Conservation (phyloP, 1,284 basidiomycete genomes). For the Termitomyces sp. region DNA sequence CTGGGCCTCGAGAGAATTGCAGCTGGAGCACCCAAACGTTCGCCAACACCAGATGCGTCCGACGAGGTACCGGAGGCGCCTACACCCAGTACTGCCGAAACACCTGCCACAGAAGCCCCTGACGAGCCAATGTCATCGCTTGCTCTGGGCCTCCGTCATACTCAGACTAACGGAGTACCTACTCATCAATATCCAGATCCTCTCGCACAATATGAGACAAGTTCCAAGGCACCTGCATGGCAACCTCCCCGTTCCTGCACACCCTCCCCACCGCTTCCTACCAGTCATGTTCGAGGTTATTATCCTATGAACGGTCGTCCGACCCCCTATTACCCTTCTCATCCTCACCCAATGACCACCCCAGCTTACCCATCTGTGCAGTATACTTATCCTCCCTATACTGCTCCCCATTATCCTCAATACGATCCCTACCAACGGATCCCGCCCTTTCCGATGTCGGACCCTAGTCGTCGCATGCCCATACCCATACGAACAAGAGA, state of each 20-base stretch:
- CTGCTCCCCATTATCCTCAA: slow-evolving; percentile 13
- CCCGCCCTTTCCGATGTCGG: slow-evolving; percentile 9
- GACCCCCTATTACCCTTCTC: slow-evolving; percentile 11
- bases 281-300: slow-evolving; percentile 12
- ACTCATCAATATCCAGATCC: not conserved
- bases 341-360: slow-evolving; percentile 12
- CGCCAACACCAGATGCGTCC: slow-evolving; percentile 23
- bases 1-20: slow-evolving; percentile 37
- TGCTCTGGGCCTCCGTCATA: slow-evolving; percentile 1
- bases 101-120: slow-evolving; percentile 5
- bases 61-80: slow-evolving; percentile 11
- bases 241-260: not conserved
- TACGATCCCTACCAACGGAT: slow-evolving; percentile 11
- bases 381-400: slow-evolving; percentile 18
- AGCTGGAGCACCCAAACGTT: slow-evolving; percentile 29
- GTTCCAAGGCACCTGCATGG: slow-evolving; percentile 2
- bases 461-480: slow-evolving; percentile 9
- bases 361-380: slow-evolving; percentile 8
- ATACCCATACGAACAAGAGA: slow-evolving; percentile 14
- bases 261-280: slow-evolving; percentile 5
- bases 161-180: not conserved
- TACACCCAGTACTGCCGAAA: slow-evolving; percentile 14
- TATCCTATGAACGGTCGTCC: slow-evolving; percentile 7
- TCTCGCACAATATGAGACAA: not conserved
- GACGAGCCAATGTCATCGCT: slow-evolving; percentile 15